Evolutionary conservation across 805 yeast species (phyloP).

Genomic region (Tetrapisispora pingtungensis): DNA sequence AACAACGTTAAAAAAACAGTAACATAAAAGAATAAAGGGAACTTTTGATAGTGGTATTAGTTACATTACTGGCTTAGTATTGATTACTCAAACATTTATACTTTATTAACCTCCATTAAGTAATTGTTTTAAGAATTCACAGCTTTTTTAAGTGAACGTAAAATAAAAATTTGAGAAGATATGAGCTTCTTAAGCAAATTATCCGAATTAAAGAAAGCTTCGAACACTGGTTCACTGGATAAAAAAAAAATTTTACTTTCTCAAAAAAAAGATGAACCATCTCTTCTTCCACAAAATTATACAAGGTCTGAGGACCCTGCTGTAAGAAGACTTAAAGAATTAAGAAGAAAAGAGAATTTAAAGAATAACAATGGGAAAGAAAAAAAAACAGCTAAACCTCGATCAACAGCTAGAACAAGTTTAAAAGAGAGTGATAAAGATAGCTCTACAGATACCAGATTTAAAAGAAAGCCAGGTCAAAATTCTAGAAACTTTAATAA

Average conservation of each 20-base stretch:
- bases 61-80: too few relatives aligned
- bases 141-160: too few relatives aligned
- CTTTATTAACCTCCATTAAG: too few relatives aligned
- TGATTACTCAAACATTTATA: too few relatives aligned
- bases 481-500: not conserved
- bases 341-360: slow-evolving; percentile 47
- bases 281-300: slow-evolving; percentile 23
- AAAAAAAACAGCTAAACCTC: slow-evolving; percentile 13
- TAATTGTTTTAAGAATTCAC: too few relatives aligned
- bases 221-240: slow-evolving; percentile 1
- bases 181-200: slow-evolving; percentile 29
- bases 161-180: not conserved
- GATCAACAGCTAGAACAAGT: not conserved
- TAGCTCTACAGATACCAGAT: slow-evolving; percentile 12
- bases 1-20: too few relatives aligned
- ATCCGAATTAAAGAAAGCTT: slow-evolving; percentile 19
- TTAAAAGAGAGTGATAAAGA: slow-evolving; percentile 7
- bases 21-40: too few relatives aligned
- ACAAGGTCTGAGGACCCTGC: slow-evolving; percentile 51
- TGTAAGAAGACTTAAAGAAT: slow-evolving; percentile 57
- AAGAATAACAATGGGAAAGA: slow-evolving; percentile 29
- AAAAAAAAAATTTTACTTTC: not conserved
- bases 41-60: too few relatives aligned
- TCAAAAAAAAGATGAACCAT: slow-evolving; percentile 4
- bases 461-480: slow-evolving; percentile 14